Conservation (phyloP, 2,329 filamentous ascomycete species). For the Arachnomyces sp. region DNA sequence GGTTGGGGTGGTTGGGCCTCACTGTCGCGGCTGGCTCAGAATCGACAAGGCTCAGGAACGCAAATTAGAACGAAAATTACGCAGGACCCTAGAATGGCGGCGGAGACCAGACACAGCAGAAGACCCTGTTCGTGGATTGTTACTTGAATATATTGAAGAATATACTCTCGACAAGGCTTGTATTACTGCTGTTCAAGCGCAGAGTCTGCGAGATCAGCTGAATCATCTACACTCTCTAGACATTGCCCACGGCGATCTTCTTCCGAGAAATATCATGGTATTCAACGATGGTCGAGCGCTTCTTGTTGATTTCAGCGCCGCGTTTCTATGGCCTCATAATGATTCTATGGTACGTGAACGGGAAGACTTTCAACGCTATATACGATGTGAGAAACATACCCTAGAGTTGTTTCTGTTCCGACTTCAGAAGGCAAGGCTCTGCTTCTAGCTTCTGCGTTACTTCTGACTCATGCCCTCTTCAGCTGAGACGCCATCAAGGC, state of each 20-base stretch:
- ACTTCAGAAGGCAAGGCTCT: conserved; percentile 4
- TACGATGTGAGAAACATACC: not conserved
- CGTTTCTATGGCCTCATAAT: conserved; percentile 1
- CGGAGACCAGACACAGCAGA: conserved; percentile 3
- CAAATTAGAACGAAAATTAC: conserved; percentile 1
- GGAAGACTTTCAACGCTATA: not conserved
- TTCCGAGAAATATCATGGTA: conserved; percentile 6
- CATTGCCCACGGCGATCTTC: conserved; percentile 7
- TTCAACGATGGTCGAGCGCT: conserved; percentile 4
- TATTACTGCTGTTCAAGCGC: not conserved
- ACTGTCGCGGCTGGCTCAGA: conserved; percentile 8
- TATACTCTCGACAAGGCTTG: conserved; percentile 1
- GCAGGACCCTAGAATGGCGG: conserved; percentile 2
- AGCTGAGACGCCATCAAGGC: conserved; percentile 5
- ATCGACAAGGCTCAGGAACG: conserved; percentile 1
- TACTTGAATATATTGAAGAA: conserved; percentile 8
- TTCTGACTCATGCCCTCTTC: not conserved
- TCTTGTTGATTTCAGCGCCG: conserved; percentile 6
- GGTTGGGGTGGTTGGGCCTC: conserved; percentile 6
- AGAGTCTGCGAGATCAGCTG: conserved; percentile 7
- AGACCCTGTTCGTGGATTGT: conserved; percentile 4
- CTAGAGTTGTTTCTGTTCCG: conserved; percentile 5
- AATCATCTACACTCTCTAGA: conserved; percentile 3
- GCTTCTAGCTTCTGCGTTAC: not conserved
- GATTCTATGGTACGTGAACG: conserved; percentile 1